Evolutionary conservation across 176 grass and related monocot species (phyloP), one percentile per base, ranked within the genome.

Genomic region (Ensete glaucum): DNA sequence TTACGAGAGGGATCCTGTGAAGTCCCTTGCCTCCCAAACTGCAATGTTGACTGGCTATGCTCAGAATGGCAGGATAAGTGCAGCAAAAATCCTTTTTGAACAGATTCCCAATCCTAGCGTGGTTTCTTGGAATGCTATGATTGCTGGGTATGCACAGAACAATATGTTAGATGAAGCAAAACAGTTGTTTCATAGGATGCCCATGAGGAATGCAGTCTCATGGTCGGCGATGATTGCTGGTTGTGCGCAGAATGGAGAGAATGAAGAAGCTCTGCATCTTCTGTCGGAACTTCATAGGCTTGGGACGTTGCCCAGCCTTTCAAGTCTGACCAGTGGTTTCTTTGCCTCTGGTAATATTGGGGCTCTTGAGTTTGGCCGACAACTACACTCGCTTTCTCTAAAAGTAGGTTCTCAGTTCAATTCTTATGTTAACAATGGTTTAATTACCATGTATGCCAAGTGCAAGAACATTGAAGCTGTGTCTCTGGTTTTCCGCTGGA

Each of bases 121-220:
- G 75, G 86, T 86, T 34, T 92, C 84, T 29, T 92, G 90, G 90
- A 92, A 92, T 21, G 86, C 90, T 63, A 86, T 92, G 84, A 84
- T 89, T 72, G 77, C 87, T 67, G 88, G 87, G 23, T 90, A 84
- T 71, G 84, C 82, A 71, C 85, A 90, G 73, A 90, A 88, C 71
- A 48, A 73, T 57, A 85, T 88, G 85, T 71, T 90, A 83, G 76
- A 85, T 80, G 85, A 86, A 51, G 91, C 88, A 19, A 87, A 88
- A 66, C 57, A 82, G 54, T 69, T 95, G 57, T 95, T 95, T 13
- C 25, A 95, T 58, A 83, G 50, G 79, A 95, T 86, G 88, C 85
- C 78, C 20, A 14, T 52, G 17, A 80, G 27, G 34, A 80, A 80
- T 72, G 10, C 54, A 59, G 25, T 80, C 13, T 80, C 78, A 11